Evolutionary conservation across 164 flowering plant genomes (phyloP).

Genomic region (Buxus sempervirens): DNA sequence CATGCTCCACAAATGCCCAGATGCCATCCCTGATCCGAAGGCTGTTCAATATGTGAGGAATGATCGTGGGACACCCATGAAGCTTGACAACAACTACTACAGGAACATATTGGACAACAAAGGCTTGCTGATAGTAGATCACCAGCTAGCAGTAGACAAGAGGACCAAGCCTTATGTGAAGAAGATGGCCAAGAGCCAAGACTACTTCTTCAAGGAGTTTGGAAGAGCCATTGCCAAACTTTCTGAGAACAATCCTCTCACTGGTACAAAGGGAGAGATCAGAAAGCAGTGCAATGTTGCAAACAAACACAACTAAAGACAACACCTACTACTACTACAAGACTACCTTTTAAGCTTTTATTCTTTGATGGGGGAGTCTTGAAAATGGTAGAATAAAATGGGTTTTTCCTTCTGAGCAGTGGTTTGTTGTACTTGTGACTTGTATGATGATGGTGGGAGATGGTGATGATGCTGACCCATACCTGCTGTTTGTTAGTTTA

Average conservation of each 20-base stretch:
- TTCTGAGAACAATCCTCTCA: conserved; percentile 94
- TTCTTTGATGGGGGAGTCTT: not conserved
- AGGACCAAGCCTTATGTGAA: conserved; percentile 80
- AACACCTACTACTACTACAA: not conserved
- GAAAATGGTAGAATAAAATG: conserved; percentile 20
- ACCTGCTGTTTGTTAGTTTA: conserved; percentile 11
- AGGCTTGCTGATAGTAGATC: conserved; percentile 82
- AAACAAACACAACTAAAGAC: conserved; percentile 57
- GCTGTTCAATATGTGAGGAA: conserved; percentile 95
- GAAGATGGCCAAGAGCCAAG: conserved; percentile 94
- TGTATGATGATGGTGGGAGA: conserved; percentile 5
- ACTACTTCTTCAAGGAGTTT: conserved; percentile 81
- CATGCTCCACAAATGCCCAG: conserved; percentile 96
- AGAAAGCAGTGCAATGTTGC: conserved; percentile 81
- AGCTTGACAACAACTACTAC: conserved; percentile 93
- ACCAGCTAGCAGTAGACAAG: conserved; percentile 73
- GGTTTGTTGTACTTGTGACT: not conserved
- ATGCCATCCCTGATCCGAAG: conserved; percentile 86
- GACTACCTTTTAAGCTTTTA: not conserved
- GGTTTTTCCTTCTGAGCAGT: conserved; percentile 5
- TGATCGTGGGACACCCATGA: conserved; percentile 96
- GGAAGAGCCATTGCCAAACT: conserved; percentile 70
- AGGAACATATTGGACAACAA: conserved; percentile 94
- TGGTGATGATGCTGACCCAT: not conserved
- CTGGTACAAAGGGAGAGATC: conserved; percentile 90